These are phyloP conservation scores for Solanum medicagineum DNA, from an alignment of 257 asterid species.

Conservation along the genomic window DNA sequence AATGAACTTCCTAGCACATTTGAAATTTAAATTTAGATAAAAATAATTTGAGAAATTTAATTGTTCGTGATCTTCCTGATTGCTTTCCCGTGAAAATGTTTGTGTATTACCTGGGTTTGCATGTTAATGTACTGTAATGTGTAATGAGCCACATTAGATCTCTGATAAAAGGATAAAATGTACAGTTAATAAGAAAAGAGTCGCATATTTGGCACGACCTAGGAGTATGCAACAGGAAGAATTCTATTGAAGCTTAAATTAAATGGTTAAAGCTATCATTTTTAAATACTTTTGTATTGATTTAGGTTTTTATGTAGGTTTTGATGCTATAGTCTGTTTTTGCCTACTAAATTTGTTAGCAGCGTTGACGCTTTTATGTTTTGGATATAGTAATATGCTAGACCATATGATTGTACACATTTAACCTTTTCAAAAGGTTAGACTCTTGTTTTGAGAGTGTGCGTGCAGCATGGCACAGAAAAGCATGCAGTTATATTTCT, in stretches of 20 bases:
- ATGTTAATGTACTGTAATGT: not conserved
- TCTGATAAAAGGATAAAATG: not conserved
- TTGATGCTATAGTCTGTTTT: not conserved
- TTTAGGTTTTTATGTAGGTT: not conserved
- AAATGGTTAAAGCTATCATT: not conserved
- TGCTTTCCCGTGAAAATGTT: not conserved
- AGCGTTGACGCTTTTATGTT: not conserved
- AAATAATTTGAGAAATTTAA: not conserved
- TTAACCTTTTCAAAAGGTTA: not conserved
- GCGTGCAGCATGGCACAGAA: not conserved
- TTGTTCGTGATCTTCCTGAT: not conserved
- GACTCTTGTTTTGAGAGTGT: not conserved
- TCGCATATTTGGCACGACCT: not conserved
- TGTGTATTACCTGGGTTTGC: not conserved
- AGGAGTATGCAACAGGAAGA: not conserved
- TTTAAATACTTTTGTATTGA: not conserved
- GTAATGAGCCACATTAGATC: not conserved
- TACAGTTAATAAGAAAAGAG: not conserved
- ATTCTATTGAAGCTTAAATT: not conserved
- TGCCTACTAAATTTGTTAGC: not conserved
- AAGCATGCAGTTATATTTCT: not conserved
- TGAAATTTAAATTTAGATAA: not conserved
- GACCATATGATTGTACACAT: not conserved
- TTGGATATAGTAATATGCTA: not conserved
- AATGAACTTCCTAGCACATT: not conserved